Evolutionary conservation across 441 rosid species (phyloP).

Genomic region (Jatropha podagrica): DNA sequence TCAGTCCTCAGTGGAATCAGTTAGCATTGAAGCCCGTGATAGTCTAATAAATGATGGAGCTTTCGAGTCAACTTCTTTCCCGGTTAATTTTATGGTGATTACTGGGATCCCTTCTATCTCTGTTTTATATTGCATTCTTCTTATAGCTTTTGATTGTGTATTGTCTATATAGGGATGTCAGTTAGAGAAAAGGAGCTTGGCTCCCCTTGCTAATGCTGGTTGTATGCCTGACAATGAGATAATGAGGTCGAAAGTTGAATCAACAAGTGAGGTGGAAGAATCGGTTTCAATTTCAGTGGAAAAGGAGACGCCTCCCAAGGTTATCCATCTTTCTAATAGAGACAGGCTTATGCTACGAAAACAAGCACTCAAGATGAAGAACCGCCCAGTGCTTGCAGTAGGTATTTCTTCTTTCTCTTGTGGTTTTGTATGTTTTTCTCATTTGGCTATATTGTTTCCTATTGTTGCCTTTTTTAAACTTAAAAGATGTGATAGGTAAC

Average conservation of each 20-base stretch:
- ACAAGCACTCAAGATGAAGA: slow-evolving; percentile 70
- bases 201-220: slow-evolving; percentile 20
- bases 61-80: slow-evolving; percentile 31
- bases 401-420: slow-evolving; percentile 38
- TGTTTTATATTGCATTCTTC: slow-evolving; percentile 13
- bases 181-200: slow-evolving; percentile 28
- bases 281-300: slow-evolving; percentile 24
- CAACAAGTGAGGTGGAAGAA: slow-evolving; percentile 27
- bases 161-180: slow-evolving; percentile 25
- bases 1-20: slow-evolving; percentile 28
- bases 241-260: slow-evolving; percentile 24
- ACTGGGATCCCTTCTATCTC: slow-evolving; percentile 21
- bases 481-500: neutral
- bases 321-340: slow-evolving; percentile 61
- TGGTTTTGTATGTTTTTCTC: neutral
- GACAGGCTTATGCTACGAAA: slow-evolving; percentile 72
- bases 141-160: slow-evolving; percentile 14
- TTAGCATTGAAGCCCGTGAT: slow-evolving; percentile 24
- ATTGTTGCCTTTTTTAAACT: neutral
- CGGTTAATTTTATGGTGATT: slow-evolving; percentile 40
- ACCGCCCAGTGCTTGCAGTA: slow-evolving; percentile 67
- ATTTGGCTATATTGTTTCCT: neutral
- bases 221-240: slow-evolving; percentile 23
- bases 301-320: slow-evolving; percentile 33
- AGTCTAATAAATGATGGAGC: slow-evolving; percentile 25